phyloP scores from a whole-genome alignment of 2,329 filamentous ascomycete species.

The Fusarium brachygibbosum region DNA sequence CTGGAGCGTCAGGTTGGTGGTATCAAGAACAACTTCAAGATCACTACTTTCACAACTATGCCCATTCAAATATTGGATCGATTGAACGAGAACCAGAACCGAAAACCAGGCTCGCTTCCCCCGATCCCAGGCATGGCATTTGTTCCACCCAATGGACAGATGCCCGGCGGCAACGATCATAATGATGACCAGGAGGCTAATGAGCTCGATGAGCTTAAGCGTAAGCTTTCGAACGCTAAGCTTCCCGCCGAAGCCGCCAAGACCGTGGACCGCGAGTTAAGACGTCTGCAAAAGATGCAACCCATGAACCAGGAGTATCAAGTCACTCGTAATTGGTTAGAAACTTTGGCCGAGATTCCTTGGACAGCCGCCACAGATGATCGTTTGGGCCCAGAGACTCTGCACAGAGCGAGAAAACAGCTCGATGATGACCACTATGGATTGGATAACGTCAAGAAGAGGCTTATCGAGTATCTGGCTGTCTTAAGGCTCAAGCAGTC shows the following conservation, averaged over 20 bases:
- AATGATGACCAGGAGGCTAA: conserved; percentile 85
- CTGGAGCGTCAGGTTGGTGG: conserved; percentile 84
- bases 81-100: conserved; percentile 57
- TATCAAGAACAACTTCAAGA: conserved; percentile 89
- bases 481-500: conserved; percentile 96
- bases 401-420: conserved; percentile 85
- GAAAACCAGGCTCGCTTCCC: conserved; percentile 50
- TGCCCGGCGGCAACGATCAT: conserved; percentile 62
- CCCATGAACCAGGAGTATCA: conserved; percentile 96
- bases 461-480: conserved; percentile 92
- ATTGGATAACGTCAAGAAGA: conserved; percentile 96
- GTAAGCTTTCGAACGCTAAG: conserved; percentile 84
- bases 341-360: conserved; percentile 93
- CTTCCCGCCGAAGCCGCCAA: conserved; percentile 88
- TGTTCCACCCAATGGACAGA: conserved; percentile 52
- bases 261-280: conserved; percentile 90
- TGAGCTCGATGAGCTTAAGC: conserved; percentile 91
- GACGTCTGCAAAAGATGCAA: conserved; percentile 93
- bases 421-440: conserved; percentile 97
- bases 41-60: conserved; percentile 81
- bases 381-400: conserved; percentile 83
- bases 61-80: conserved; percentile 72
- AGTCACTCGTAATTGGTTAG: conserved; percentile 91
- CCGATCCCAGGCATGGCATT: conserved; percentile 59
- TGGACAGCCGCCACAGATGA: conserved; percentile 91